Conservation (phyloP, 441 rosid species). For the Dalechampia spathulata region DNA sequence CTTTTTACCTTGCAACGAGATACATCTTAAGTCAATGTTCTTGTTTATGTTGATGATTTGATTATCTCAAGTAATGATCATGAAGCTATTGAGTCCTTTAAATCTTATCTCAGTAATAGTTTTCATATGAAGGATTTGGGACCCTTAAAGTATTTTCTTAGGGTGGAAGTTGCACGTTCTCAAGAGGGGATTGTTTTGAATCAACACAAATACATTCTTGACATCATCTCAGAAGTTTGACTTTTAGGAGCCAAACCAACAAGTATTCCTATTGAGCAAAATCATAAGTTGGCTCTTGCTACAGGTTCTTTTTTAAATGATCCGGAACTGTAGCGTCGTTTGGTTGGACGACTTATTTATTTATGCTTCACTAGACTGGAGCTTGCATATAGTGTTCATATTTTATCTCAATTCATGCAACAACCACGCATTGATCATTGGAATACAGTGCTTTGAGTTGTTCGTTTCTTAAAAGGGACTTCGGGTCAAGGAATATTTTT, state of each 20-base stretch:
- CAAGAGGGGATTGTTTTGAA: background rate
- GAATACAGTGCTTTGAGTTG: background rate
- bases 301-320: background rate
- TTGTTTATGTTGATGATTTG: background rate
- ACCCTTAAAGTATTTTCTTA: too few relatives aligned
- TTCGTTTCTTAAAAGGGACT: background rate
- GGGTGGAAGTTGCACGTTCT: background rate
- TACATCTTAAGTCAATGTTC: background rate
- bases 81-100: background rate
- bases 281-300: background rate
- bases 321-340: background rate
- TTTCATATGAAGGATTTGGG: background rate
- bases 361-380: background rate
- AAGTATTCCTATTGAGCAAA: background rate
- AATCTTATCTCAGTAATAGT: background rate
- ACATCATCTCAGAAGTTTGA: background rate
- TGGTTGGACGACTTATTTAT: background rate
- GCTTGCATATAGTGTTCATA: background rate
- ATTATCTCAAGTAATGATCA: background rate
- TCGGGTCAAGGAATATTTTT: background rate
- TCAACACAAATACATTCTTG: background rate
- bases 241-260: background rate
- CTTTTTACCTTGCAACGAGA: background rate
- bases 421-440: background rate
- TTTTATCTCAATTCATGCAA: background rate